Evolutionary conservation across 139 green algal genomes (phyloP).

Genomic region (Parachlorella kessleri): DNA sequence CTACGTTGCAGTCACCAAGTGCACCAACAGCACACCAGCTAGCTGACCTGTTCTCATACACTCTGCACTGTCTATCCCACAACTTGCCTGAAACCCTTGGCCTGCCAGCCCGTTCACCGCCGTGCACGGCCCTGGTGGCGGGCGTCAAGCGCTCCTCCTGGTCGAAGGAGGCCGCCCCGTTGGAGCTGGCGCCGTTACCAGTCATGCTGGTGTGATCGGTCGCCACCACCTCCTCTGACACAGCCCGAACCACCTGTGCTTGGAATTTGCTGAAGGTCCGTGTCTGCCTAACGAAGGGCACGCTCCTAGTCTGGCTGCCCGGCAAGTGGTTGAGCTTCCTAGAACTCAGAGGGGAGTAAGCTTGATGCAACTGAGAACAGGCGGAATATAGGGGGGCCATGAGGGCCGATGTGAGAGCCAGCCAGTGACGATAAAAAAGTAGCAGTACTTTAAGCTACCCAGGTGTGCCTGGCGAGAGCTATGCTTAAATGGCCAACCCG

Average conservation of each 20-base stretch:
- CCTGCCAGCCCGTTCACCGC: constrained; percentile 83
- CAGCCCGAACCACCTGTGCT: constrained; percentile 8
- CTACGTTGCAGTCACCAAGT: too few species aligned
- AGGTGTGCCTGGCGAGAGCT: too few species aligned
- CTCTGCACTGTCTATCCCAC: too few species aligned
- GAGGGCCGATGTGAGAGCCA: background rate
- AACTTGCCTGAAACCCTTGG: constrained; percentile 72
- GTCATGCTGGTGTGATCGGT: background rate
- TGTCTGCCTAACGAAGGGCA: constrained; percentile 28
- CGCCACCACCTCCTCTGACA: constrained; percentile 5
- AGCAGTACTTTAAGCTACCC: too few species aligned
- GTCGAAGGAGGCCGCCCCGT: background rate
- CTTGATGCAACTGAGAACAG: constrained; percentile 9
- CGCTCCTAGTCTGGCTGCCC: constrained; percentile 14
- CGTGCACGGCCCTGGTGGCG: constrained; percentile 62
- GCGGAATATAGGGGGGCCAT: constrained; percentile 17
- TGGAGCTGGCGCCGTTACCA: background rate
- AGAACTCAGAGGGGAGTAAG: constrained; percentile 21
- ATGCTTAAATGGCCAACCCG: too few species aligned
- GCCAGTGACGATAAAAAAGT: background rate
- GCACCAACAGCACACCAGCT: too few species aligned
- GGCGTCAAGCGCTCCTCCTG: background rate
- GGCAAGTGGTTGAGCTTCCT: constrained; percentile 17
- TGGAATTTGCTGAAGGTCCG: constrained; percentile 10
- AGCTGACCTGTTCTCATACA: too few species aligned